phyloP scores from a whole-genome alignment of 2,329 filamentous ascomycete genomes.

The Alternaria tenuissima region DNA sequence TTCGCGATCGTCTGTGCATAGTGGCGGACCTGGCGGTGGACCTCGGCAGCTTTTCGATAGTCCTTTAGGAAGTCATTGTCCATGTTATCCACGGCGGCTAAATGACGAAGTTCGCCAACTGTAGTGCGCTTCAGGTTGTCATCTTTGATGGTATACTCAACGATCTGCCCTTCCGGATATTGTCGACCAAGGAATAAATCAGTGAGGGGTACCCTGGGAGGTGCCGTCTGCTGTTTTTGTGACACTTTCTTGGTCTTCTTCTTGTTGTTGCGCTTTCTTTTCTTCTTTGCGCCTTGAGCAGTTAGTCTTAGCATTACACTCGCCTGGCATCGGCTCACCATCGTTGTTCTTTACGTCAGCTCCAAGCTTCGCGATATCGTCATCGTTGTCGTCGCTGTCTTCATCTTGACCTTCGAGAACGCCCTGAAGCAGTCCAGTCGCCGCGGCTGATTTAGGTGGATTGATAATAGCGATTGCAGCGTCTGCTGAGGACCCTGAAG shows the following conservation, averaged over 20 bases:
- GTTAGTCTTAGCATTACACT: constrained; percentile 13
- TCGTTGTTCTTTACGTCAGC: constrained; percentile 38
- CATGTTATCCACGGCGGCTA: constrained; percentile 69
- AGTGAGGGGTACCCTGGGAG: constrained; percentile 75
- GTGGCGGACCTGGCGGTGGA: constrained; percentile 84
- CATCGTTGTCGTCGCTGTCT: constrained; percentile 58
- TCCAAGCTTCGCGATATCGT: constrained; percentile 53
- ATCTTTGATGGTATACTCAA: constrained; percentile 69
- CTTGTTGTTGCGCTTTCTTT: constrained; percentile 74
- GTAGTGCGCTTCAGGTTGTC: constrained; percentile 82
- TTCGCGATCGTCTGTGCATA: constrained; percentile 80
- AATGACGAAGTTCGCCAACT: constrained; percentile 79
- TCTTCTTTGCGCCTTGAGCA: constrained; percentile 71
- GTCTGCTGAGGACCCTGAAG: constrained; percentile 36
- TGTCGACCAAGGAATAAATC: constrained; percentile 72
- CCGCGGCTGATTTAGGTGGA: constrained; percentile 45
- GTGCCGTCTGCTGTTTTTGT: constrained; percentile 69
- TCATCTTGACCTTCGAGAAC: constrained; percentile 56
- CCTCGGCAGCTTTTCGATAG: constrained; percentile 85
- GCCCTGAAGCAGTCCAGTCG: constrained; percentile 47
- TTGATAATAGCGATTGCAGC: constrained; percentile 39
- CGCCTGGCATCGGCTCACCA: constrained; percentile 19
- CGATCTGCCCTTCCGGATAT: constrained; percentile 79
- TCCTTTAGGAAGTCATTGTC: constrained; percentile 78
- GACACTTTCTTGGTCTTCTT: constrained; percentile 72